Base-by-base conservation (phyloP, 2,329 filamentous ascomycete species). In the Botrytis galanthina region DNA sequence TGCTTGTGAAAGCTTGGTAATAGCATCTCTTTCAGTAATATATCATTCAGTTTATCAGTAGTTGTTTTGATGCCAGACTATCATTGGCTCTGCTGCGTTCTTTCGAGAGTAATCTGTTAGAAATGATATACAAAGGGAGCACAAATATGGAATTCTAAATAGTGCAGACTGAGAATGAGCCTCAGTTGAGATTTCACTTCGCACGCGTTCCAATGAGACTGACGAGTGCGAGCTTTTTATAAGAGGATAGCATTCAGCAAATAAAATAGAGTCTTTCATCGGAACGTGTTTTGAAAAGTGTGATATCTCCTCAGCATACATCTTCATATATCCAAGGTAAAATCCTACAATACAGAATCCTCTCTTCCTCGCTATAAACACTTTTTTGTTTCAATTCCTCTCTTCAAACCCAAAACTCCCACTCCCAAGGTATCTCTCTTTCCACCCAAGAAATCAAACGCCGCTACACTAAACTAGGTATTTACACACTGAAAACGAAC, bases 231-330 rank as follows among this genome's bases (percentile, higher is more conserved):
- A 57, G n/a, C 51, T 57, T 6, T 18, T 2, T 29, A 7, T n/a
- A 3, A 3, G 4, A 8, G n/a, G 6, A 3, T 29, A n/a, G 14
- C 14, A 29, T 3, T 29, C n/a, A 18, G 51, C 7, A 29, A 29
- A 0, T 8, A 3, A 5, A 29, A 54, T 7, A 6, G 9, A 8
- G 5, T 16, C 0, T 18, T 57, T 57, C 1, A 18, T 1, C n/a
- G 6, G 0, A 29, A 57, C 14, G 9, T 4, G 3, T 29, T 57
- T 2, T 29, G 51, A 29, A 29, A 0, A 7, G 2, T 29, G 14
- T 9, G 18, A 29, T 2, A 18, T 57, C 14, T 29, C 3, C 51
- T 57, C 51, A 18, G n/a, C 9, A 18, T 54, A 32, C 2, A 54
- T n/a, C 26, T n/a, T n/a, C 5, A 14, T 51, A 57, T 26, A 57